Percentiles rank a stretch among this genome's conserved stretches.
phyloP scores from a whole-genome alignment of 352 stramenopile genomes.

The Pythium dissimile region DNA sequence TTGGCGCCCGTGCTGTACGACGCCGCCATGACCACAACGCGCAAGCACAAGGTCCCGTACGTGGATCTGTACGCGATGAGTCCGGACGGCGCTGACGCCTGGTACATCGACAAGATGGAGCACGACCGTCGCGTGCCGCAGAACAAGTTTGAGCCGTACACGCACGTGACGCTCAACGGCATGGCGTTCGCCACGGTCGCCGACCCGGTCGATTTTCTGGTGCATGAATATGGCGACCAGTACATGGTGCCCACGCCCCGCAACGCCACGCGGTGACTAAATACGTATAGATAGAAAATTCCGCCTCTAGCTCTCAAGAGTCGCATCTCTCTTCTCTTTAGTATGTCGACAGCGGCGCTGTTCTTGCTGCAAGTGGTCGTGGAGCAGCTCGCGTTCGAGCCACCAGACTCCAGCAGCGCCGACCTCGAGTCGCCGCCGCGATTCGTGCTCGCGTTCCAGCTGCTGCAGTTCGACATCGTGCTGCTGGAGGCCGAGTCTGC shows the following conservation, averaged over 20 bases:
- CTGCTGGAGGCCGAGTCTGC: constrained; percentile 2
- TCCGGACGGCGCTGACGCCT: constrained; percentile 1
- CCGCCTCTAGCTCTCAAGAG: no score
- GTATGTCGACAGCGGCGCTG: not conserved
- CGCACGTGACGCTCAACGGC: constrained; percentile 15
- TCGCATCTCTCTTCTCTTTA: no score
- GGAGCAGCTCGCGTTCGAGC: not conserved
- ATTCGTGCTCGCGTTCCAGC: constrained; percentile 18
- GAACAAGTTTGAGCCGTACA: constrained; percentile 23
- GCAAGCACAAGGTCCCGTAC: constrained; percentile 26
- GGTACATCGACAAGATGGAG: constrained; percentile 15
- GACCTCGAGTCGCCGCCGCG: not conserved
- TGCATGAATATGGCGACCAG: constrained; percentile 29
- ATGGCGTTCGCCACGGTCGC: constrained; percentile 25
- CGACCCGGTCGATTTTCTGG: constrained; percentile 21
- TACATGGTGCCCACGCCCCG: not conserved
- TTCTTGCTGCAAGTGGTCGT: constrained; percentile 19
- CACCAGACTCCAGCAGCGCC: not conserved
- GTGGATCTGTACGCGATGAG: constrained; percentile 33
- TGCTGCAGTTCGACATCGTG: constrained; percentile 22
- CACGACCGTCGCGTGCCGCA: constrained; percentile 12
- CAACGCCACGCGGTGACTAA: no score
- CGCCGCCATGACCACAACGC: not conserved
- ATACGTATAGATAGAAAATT: no score
- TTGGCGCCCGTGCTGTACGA: constrained; percentile 27